phyloP scores from a whole-genome alignment of 2,329 filamentous ascomycete genomes.

The Alternaria incomplexa region DNA sequence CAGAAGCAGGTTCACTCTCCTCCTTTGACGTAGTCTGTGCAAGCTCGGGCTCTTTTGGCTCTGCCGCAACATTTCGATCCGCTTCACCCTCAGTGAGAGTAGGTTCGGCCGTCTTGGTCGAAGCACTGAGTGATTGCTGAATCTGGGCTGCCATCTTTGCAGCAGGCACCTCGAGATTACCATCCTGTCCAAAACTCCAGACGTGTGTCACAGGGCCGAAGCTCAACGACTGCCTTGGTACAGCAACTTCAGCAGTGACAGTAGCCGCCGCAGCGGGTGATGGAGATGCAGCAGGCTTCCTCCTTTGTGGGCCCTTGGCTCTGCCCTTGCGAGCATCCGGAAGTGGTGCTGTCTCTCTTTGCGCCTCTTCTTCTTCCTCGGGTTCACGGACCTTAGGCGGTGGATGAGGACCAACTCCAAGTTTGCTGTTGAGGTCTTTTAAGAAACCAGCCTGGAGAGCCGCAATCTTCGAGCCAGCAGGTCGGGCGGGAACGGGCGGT shows the following conservation, averaged over 20 bases:
- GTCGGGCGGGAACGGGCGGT: slow-evolving; percentile 79
- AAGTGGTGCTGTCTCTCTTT: slow-evolving; percentile 75
- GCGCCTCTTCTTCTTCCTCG: slow-evolving; percentile 60
- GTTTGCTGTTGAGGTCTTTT: slow-evolving; percentile 87
- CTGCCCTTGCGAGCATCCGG: slow-evolving; percentile 88
- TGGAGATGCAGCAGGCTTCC: slow-evolving; percentile 69
- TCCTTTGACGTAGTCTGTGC: slow-evolving; percentile 11
- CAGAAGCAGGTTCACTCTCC: slow-evolving; percentile 3
- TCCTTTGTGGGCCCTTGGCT: slow-evolving; percentile 83
- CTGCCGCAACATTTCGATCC: slow-evolving; percentile 7
- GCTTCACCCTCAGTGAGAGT: slow-evolving; percentile 4
- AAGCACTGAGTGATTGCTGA: slow-evolving; percentile 22
- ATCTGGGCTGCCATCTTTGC: slow-evolving; percentile 38
- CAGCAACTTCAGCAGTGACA: slow-evolving; percentile 47
- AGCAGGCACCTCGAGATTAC: slow-evolving; percentile 41
- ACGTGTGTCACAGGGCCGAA: slow-evolving; percentile 39
- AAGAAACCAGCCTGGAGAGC: slow-evolving; percentile 90
- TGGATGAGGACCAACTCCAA: slow-evolving; percentile 83
- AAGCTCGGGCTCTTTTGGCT: slow-evolving; percentile 14
- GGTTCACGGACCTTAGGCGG: slow-evolving; percentile 76
- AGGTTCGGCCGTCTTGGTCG: slow-evolving; percentile 8
- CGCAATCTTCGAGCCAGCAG: slow-evolving; percentile 84
- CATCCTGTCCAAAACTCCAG: slow-evolving; percentile 46
- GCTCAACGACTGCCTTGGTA: slow-evolving; percentile 29
- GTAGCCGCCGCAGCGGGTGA: slow-evolving; percentile 60